Evolutionary conservation across 2,329 filamentous ascomycete genomes (phyloP), one percentile per base, ranked within the genome.

Genomic region (Aschersonia sp.): DNA sequence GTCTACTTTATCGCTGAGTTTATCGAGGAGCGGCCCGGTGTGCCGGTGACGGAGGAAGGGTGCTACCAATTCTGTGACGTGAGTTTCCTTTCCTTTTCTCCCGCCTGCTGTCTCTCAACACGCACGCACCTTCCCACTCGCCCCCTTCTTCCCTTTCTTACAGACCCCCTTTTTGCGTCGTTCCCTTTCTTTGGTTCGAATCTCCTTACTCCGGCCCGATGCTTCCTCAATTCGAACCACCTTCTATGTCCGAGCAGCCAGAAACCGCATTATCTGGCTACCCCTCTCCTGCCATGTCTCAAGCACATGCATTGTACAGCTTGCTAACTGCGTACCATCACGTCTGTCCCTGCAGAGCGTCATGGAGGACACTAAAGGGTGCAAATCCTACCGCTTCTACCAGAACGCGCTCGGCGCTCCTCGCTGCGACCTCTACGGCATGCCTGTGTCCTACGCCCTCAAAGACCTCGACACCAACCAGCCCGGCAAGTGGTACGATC

Each of bases 11-110:
- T 69, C 2, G 65, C 61, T 9, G 60, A 63, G 51, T 69, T 63
- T 50, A 57, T 60, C 43, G 58, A 68, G 53, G 60, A 69, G 48
- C 56, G 52, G 6, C 49, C 50, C 1, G 56, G 53, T 10, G 59
- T 63, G 37, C 54, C 57, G 1, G 61, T 70, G 30, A 66, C 63
- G 2, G 55, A 67, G 6, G 56, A 63, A 49, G 66, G 65, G 2
- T 70, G 68, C 57, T 70, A 60, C 55, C 59, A 68, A 50, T 66
- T 68, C 56, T 70, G 68, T 52, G 52, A 53, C 46, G 67, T 63
- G 54, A 60, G 56, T 55, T 12, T 8, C 6, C 31, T 9, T 42
- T 8, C 32, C 31, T 33, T 12, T 4, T 49, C 11, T n/a, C 33
- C 14, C 12, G 8, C 35, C 35, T 37, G 8, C 35, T 12, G 8